Percentiles rank a stretch among this genome's conserved stretches.
These are phyloP conservation scores for Moricandia arvensis DNA, from an alignment of 345 rosid species.

Conservation along the genomic window DNA sequence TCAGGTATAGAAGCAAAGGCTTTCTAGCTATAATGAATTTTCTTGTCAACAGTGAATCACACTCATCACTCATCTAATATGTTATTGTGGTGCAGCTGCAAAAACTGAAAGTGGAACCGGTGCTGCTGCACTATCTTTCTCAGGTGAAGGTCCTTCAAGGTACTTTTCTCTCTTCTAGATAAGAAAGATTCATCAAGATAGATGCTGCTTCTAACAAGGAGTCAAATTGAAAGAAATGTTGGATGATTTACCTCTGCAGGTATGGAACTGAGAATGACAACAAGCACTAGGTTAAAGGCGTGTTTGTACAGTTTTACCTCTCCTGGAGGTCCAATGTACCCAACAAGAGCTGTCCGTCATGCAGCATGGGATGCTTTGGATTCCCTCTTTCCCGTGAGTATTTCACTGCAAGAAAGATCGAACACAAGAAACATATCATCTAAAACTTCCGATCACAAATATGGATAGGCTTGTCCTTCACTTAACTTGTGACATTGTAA, in stretches of 20 bases:
- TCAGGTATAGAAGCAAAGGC: slow-evolving; percentile 53
- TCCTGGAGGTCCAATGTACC: slow-evolving; percentile 98
- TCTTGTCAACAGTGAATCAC: background rate
- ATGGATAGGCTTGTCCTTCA: slow-evolving; percentile 12
- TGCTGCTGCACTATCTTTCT: slow-evolving; percentile 80
- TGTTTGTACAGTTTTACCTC: slow-evolving; percentile 94
- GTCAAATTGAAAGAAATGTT: background rate
- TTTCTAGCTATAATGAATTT: background rate
- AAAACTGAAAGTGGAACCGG: slow-evolving; percentile 97
- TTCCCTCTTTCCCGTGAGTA: slow-evolving; percentile 90
- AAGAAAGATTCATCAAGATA: slow-evolving; percentile 53
- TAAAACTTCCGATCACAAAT: background rate
- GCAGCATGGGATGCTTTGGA: slow-evolving; percentile 98
- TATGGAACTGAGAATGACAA: slow-evolving; percentile 90
- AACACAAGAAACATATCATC: background rate
- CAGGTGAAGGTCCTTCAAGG: slow-evolving; percentile 82
- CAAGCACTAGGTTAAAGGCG: slow-evolving; percentile 87
- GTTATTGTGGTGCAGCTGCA: slow-evolving; percentile 59
- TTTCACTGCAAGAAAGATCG: background rate
- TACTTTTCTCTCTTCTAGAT: slow-evolving; percentile 28
- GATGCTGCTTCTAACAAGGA: background rate
- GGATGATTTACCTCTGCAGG: slow-evolving; percentile 51
- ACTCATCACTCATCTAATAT: slow-evolving; percentile 1
- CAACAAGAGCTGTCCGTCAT: slow-evolving; percentile 96
- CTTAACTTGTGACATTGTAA: background rate